phyloP scores from a whole-genome alignment of 108 stramenopile species.

The Conticribra weissflogii region DNA sequence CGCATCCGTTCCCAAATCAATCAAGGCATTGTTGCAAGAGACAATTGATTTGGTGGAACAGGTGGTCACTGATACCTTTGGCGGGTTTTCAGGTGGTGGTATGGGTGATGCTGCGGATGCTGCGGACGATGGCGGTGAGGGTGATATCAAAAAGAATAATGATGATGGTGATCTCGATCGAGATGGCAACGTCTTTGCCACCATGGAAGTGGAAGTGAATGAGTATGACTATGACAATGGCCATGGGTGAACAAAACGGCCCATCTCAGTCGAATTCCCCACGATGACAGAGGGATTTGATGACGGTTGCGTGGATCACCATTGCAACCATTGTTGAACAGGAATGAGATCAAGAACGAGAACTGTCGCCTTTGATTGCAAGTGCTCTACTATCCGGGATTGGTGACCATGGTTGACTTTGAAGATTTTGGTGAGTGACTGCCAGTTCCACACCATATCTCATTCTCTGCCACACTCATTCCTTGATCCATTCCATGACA shows the following conservation, averaged over 20 bases:
- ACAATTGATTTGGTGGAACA: constrained; percentile 13
- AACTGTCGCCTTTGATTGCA: constrained; percentile 5
- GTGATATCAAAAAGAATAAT: no score
- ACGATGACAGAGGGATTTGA: no score
- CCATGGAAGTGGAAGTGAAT: neutral
- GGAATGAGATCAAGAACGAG: no score
- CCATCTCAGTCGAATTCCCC: no score
- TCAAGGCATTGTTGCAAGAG: constrained; percentile 5
- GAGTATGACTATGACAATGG: neutral
- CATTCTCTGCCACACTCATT: neutral
- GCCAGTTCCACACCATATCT: neutral
- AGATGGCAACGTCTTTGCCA: neutral
- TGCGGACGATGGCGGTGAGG: no score
- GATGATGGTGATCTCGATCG: no score
- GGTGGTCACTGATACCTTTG: constrained; percentile 22
- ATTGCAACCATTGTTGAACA: no score
- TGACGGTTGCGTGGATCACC: no score
- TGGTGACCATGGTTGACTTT: constrained; percentile 8
- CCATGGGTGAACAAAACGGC: neutral
- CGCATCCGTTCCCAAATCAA: constrained; percentile 10
- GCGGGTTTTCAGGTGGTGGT: neutral
- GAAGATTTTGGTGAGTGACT: constrained; percentile 31
- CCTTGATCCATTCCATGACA: neutral
- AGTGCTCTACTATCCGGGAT: constrained; percentile 12
- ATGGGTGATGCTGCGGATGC: no score